Base-by-base conservation (phyloP, 2,329 filamentous ascomycete species). In the Neofusicoccum sp. region DNA sequence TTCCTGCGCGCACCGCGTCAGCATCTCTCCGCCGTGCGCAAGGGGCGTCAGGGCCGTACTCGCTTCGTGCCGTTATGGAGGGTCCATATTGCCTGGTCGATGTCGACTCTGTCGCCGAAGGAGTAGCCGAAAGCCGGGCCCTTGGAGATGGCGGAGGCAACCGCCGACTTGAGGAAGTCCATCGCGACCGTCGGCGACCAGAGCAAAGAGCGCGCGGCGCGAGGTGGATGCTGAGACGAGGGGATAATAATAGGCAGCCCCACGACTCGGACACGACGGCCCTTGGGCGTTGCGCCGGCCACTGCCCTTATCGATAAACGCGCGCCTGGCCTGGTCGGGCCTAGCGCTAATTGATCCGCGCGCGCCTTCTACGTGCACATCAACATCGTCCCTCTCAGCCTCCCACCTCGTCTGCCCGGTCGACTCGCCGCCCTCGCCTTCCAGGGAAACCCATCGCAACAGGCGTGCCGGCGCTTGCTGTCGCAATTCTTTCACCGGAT, bases 101-200 rank as follows among this genome's bases (percentile, higher is more conserved):
- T 82, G 73, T 98, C 93, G 62, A 98, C 89, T 73, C 89, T 86
- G 76, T 99, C 95, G 69, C 93, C 93, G 72, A 98, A 95, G 49
- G 85, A 88, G 74, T 96, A 98, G 4, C 92, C 92, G 72, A 97
- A 96, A 5, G 93, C 88, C 58, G 93, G 92, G 1, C 93, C 93
- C 75, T 96, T 95, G 47, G 95, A 91, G 70, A 99, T 98, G 68
- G 93, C 93, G 63, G 95, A 98, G 47, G 93, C 93, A 73, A 98
- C 92, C 57, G 95, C 95, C 63, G 93, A 98, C 79, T 98, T 98
- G 72, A 99, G 85, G 72, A 98, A 98, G 75, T 99, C 93, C 95
- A 99, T 99, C 8, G 30, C 36, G 51, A 11, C 26, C 26, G n/a
- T 51, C 40, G 49, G 49, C 49, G 49, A 31, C 33, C 34, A 30